These are phyloP conservation scores for Lachancea sp. DNA, from an alignment of 805 yeast species.

Conservation along the genomic window DNA sequence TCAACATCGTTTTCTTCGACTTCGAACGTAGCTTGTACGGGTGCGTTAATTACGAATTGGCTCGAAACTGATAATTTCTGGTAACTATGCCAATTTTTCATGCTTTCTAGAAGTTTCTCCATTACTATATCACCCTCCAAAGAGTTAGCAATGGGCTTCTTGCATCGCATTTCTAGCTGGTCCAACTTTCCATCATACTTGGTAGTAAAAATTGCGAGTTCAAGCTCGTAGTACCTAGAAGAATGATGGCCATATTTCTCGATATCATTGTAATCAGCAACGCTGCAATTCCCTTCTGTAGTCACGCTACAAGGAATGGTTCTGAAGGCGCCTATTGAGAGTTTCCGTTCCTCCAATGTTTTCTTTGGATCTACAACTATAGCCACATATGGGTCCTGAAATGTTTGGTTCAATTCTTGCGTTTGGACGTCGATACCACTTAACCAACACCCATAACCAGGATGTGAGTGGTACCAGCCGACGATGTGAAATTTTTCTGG, in stretches of 20 bases:
- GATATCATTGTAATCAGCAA: background rate
- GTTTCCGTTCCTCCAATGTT: slow-evolving; percentile 52
- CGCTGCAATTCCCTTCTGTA: slow-evolving; percentile 4
- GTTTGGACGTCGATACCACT: slow-evolving; percentile 91
- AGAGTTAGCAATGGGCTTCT: slow-evolving; percentile 5
- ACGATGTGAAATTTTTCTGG: slow-evolving; percentile 66
- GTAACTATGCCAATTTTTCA: slow-evolving; percentile 22
- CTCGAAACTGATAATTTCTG: slow-evolving; percentile 10
- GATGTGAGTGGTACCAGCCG: slow-evolving; percentile 99
- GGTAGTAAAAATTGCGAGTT: slow-evolving; percentile 18
- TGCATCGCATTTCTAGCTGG: slow-evolving; percentile 10
- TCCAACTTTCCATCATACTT: slow-evolving; percentile 16
- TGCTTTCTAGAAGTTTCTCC: slow-evolving; percentile 20
- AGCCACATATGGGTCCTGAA: slow-evolving; percentile 89
- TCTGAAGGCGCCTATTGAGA: slow-evolving; percentile 86
- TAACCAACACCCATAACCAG: slow-evolving; percentile 96
- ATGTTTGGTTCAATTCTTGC: slow-evolving; percentile 74
- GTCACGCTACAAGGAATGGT: slow-evolving; percentile 40
- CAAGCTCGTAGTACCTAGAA: slow-evolving; percentile 20
- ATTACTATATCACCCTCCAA: slow-evolving; percentile 12
- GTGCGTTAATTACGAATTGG: slow-evolving; percentile 3
- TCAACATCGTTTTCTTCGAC: slow-evolving; percentile 1
- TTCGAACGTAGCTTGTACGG: background rate
- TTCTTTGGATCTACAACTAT: slow-evolving; percentile 80
- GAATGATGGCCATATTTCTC: slow-evolving; percentile 7